Evolutionary conservation across 495 filamentous ascomycete species (phyloP), one percentile per base, ranked within the genome.

Genomic region (Thozetella sp.): DNA sequence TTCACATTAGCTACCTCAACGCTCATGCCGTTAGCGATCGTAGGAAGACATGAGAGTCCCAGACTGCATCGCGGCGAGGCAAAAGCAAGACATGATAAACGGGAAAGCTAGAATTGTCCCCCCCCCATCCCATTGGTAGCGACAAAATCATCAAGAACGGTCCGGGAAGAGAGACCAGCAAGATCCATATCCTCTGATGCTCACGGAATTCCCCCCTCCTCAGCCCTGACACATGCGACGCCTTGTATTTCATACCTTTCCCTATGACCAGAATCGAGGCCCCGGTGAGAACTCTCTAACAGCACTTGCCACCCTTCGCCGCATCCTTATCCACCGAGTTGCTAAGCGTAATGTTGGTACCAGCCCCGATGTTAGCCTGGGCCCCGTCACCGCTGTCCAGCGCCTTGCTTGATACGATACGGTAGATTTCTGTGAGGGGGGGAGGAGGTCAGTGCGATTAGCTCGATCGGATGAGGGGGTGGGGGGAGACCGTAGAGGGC

Each of bases 371-470:
- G 58, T 88, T 89, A 66, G 89, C 87, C 67, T 89, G 88, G 63
- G 86, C 80, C 46, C 86, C 80, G 55, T 95, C 94, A 62, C 90
- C 90, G 60, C 87, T 88, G 69, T 97, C 95, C 56, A 97, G 85
- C 59, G 92, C 92, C 85, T 99, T 99, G 83, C 88, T 93, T 56
- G 94, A 97, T 56, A 99, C 96, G 72, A 99, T 99, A 67, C 93
- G 90, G 86, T 98, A 99, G 79, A 99, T 99, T 83, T 98, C 96
- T 99, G 69, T 6, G 11, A 22, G 19, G 52, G 22, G 45, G 51
- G 34, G 20, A 61, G 24, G 59, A 26, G 52, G 30, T 46, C 24
- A 48, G 13, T 45, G 58, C 61, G 56, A 61, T 30, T 55, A 53
- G 50, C n/a, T 25, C 51, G 56, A 48, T 17, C 17, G 2, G 20